Conservation (phyloP, 192 early-diverging fungal species). For the Linnemannia schmuckeri region DNA sequence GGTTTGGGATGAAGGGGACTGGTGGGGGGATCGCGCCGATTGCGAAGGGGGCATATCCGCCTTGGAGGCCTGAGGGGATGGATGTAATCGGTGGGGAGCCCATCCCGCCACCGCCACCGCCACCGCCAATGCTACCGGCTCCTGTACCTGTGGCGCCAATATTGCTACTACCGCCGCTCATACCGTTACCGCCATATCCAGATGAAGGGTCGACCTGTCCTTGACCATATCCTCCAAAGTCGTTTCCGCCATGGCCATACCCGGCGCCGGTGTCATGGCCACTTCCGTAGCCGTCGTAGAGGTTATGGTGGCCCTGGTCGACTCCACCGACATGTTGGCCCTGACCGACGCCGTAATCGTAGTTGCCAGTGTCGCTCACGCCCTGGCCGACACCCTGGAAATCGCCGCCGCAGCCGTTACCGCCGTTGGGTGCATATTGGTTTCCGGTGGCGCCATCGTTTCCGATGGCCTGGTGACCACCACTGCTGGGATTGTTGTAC, state of each 20-base stretch:
- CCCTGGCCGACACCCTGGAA: slow-evolving; percentile 8
- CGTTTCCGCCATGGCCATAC: background rate
- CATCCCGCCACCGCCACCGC: background rate
- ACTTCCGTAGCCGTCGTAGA: background rate
- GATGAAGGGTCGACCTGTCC: slow-evolving; percentile 8
- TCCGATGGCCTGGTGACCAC: background rate
- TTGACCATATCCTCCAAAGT: slow-evolving; percentile 12
- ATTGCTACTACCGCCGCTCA: background rate
- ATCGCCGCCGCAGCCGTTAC: no score
- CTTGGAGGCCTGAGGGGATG: background rate
- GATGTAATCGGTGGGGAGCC: slow-evolving; percentile 1
- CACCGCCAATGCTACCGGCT: background rate
- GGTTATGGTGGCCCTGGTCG: background rate
- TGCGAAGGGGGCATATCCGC: background rate
- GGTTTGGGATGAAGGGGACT: background rate
- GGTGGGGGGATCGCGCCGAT: background rate
- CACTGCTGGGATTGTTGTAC: background rate
- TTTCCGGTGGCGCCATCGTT: background rate
- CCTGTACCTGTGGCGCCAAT: background rate
- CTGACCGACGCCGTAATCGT: background rate
- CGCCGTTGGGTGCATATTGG: slow-evolving; percentile 3
- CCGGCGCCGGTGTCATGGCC: slow-evolving; percentile 6
- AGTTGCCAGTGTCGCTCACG: background rate
- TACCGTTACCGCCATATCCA: background rate
- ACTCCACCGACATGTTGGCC: background rate